A percentile compares a stretch with the other conserved stretches of the same genome.
phyloP scores from a whole-genome alignment of 1,284 basidiomycete species.

The Ceratobasidium sp. region DNA sequence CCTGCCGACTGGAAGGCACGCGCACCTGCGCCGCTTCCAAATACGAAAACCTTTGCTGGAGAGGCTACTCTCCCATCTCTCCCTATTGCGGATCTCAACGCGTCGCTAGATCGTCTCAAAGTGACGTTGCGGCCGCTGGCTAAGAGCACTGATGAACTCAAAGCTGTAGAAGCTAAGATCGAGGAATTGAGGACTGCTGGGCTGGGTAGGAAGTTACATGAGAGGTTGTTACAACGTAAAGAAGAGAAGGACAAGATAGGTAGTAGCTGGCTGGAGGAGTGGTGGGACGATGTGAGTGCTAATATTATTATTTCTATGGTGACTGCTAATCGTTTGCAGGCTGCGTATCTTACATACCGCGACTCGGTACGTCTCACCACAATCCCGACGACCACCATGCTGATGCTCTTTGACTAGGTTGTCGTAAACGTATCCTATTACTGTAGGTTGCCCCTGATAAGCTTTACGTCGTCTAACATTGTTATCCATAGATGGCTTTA shows the following conservation, averaged over 20 bases:
- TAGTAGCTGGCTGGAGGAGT: conserved; percentile 81
- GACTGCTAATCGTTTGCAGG: conserved; percentile 35
- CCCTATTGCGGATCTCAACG: conserved; percentile 72
- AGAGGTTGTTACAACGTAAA: conserved; percentile 65
- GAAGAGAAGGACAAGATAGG: conserved; percentile 61
- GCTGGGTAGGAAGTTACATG: conserved; percentile 71
- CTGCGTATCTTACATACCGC: conserved; percentile 77
- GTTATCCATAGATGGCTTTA: conserved; percentile 75
- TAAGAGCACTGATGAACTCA: conserved; percentile 70
- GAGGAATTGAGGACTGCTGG: conserved; percentile 68
- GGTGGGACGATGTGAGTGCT: conserved; percentile 77
- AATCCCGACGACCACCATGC: too few species aligned
- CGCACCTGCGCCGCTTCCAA: conserved; percentile 63
- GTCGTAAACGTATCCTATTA: conserved; percentile 88
- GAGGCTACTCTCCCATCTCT: conserved; percentile 69
- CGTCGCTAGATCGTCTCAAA: conserved; percentile 73
- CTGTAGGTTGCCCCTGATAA: conserved; percentile 64
- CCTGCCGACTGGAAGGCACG: conserved; percentile 65
- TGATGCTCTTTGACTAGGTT: conserved; percentile 62
- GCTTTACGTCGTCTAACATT: conserved; percentile 12
- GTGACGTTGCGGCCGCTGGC: conserved; percentile 75
- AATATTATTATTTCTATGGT: neutral
- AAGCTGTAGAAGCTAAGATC: conserved; percentile 69
- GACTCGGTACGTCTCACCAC: conserved; percentile 69
- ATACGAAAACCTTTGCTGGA: conserved; percentile 63